These are phyloP conservation scores for Fusarium odoratissimum DNA, from an alignment of 2,329 filamentous ascomycete genomes.

Conservation along the genomic window DNA sequence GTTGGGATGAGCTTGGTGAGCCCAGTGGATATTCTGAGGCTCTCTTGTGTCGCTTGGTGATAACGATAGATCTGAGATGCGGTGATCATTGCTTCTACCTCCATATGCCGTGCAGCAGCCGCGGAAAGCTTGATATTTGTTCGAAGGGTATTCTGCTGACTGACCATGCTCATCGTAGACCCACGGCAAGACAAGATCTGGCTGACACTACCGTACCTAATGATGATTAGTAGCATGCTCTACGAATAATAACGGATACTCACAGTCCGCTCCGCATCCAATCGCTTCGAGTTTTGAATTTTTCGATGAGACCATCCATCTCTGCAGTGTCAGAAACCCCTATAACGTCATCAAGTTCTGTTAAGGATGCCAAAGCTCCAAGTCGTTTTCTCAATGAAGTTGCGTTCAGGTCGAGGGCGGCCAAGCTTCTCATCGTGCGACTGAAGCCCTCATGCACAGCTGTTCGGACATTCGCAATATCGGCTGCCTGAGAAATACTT, in stretches of 20 bases:
- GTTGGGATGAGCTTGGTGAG: conserved; percentile 80
- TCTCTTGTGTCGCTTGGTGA: conserved; percentile 86
- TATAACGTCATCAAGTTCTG: conserved; percentile 84
- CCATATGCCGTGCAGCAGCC: conserved; percentile 73
- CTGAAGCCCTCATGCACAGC: conserved; percentile 73
- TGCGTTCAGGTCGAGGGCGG: conserved; percentile 60
- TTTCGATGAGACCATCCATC: conserved; percentile 69
- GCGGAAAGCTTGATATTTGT: conserved; percentile 69
- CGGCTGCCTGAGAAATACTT: conserved; percentile 75
- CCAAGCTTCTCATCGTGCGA: conserved; percentile 69
- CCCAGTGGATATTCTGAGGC: conserved; percentile 84
- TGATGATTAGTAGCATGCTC: conserved; percentile 18
- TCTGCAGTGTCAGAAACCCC: conserved; percentile 69
- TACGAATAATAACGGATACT: conserved; percentile 44
- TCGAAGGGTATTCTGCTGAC: conserved; percentile 74
- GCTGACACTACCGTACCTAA: conserved; percentile 79
- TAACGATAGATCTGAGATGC: conserved; percentile 81
- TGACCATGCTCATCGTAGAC: conserved; percentile 83
- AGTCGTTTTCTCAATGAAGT: conserved; percentile 66
- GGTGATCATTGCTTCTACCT: conserved; percentile 80
- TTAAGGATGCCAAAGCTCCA: conserved; percentile 75
- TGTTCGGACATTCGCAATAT: conserved; percentile 62
- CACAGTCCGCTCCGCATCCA: conserved; percentile 90
- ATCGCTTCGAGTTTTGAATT: conserved; percentile 72
- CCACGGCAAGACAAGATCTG: conserved; percentile 85